Conservation (phyloP, 352 stramenopile species). For the Phytophthora syringae region DNA sequence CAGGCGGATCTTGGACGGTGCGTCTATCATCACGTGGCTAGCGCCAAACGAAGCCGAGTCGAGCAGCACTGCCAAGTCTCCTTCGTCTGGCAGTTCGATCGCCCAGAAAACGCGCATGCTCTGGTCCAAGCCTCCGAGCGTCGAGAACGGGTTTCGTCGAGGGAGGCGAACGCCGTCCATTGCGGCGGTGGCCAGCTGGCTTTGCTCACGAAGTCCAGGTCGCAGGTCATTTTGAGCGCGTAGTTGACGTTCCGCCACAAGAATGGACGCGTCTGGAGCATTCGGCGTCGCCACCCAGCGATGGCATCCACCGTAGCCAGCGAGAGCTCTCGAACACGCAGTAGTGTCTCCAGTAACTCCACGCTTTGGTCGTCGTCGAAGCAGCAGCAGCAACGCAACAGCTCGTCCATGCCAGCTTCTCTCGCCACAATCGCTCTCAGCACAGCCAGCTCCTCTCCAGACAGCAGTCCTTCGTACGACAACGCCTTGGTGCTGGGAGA, state of each 20-base stretch:
- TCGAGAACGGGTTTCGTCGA: slow-evolving; percentile 77
- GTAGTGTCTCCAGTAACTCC: slow-evolving; percentile 56
- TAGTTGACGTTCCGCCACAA: slow-evolving; percentile 73
- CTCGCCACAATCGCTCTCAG: slow-evolving; percentile 67
- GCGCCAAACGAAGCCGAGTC: slow-evolving; percentile 57
- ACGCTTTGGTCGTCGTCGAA: slow-evolving; percentile 55
- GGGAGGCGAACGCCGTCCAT: slow-evolving; percentile 64
- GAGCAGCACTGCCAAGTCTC: slow-evolving; percentile 60
- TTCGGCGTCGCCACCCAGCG: slow-evolving; percentile 62
- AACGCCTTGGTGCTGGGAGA: slow-evolving; percentile 46
- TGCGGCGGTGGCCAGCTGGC: slow-evolving; percentile 50
- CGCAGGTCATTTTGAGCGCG: slow-evolving; percentile 66
- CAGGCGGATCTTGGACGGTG: slow-evolving; percentile 55
- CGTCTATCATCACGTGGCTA: slow-evolving; percentile 41
- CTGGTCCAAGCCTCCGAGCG: slow-evolving; percentile 68
- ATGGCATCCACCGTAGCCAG: slow-evolving; percentile 63
- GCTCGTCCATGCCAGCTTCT: slow-evolving; percentile 59
- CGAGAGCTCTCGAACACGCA: slow-evolving; percentile 55
- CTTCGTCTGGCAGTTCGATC: slow-evolving; percentile 58
- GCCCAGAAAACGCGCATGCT: slow-evolving; percentile 65
- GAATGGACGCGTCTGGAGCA: slow-evolving; percentile 69
- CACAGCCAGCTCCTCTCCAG: slow-evolving; percentile 70
- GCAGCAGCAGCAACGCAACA: slow-evolving; percentile 53
- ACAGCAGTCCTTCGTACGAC: slow-evolving; percentile 60
- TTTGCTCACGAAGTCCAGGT: slow-evolving; percentile 83